Conservation (phyloP, 1,284 basidiomycete genomes). For the Athelia psychrophila region DNA sequence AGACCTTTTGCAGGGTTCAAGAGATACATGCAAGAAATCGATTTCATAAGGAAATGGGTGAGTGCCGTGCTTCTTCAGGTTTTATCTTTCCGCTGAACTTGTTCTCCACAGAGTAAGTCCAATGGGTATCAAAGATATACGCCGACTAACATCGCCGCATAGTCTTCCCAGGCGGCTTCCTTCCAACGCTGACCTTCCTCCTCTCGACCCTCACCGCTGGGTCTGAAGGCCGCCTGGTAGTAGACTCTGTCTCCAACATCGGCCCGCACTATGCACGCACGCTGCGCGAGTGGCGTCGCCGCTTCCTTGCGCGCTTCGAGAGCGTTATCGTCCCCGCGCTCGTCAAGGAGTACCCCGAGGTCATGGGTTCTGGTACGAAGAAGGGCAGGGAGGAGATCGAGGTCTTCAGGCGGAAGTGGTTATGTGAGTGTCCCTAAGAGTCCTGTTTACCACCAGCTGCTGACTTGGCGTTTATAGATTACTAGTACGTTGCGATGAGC, state of each 20-base stretch:
- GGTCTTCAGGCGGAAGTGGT: slow-evolving; percentile 79
- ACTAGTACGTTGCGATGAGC: too few relatives aligned
- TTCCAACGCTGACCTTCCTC: slow-evolving; percentile 68
- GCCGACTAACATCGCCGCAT: neutral
- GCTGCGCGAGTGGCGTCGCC: slow-evolving; percentile 75
- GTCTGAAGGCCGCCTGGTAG: slow-evolving; percentile 55
- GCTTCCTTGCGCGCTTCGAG: slow-evolving; percentile 69
- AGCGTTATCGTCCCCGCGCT: slow-evolving; percentile 61
- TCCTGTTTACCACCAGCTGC: slow-evolving; percentile 8
- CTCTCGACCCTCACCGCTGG: slow-evolving; percentile 54
- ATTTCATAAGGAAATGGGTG: slow-evolving; percentile 83
- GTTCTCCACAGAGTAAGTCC: slow-evolving; percentile 25
- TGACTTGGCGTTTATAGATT: too few relatives aligned
- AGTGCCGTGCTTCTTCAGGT: slow-evolving; percentile 12
- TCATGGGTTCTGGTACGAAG: slow-evolving; percentile 36
- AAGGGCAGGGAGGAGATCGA: slow-evolving; percentile 59
- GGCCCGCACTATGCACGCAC: slow-evolving; percentile 82
- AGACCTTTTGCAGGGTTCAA: slow-evolving; percentile 46
- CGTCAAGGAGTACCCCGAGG: slow-evolving; percentile 57
- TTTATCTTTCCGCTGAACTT: too few relatives aligned
- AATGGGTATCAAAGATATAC: neutral
- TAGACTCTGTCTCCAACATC: slow-evolving; percentile 78
- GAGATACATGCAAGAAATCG: slow-evolving; percentile 57
- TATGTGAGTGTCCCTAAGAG: slow-evolving; percentile 54
- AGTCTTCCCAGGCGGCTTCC: slow-evolving; percentile 80